Evolutionary conservation across 2,329 filamentous ascomycete genomes (phyloP).

Genomic region (Sclerotinia glacialis): DNA sequence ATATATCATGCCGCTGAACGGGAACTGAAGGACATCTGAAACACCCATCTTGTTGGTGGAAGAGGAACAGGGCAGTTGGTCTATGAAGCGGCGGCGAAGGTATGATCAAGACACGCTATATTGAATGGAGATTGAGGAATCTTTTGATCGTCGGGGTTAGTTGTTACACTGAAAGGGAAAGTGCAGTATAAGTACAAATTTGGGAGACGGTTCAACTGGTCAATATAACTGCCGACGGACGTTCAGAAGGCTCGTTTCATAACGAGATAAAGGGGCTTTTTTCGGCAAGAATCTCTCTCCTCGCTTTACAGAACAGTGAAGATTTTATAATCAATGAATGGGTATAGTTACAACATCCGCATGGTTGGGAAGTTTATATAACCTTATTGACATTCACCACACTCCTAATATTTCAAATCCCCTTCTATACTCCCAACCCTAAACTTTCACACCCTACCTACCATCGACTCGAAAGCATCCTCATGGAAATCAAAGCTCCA

Average conservation of each 20-base stretch:
- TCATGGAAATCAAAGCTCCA: neutral
- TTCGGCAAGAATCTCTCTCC: neutral
- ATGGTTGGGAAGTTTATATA: too few relatives aligned
- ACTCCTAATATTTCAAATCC: neutral
- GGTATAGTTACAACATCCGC: neutral
- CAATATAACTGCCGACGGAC: too few relatives aligned
- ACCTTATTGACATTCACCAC: neutral
- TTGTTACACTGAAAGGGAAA: too few relatives aligned
- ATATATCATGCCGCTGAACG: too few relatives aligned
- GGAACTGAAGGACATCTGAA: too few relatives aligned
- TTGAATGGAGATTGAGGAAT: neutral
- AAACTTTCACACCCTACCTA: neutral
- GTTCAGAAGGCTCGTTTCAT: neutral
- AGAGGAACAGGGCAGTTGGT: too few relatives aligned
- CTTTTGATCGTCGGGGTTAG: too few relatives aligned
- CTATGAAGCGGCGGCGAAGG: too few relatives aligned
- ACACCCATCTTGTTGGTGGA: too few relatives aligned
- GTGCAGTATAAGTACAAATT: too few relatives aligned
- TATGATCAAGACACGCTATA: too few relatives aligned
- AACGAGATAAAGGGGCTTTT: neutral
- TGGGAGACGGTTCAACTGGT: neutral
- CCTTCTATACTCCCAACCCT: neutral
- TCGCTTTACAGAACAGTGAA: neutral
- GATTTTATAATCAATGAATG: neutral
- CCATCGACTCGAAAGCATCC: neutral